Percentiles rank a stretch among this genome's conserved stretches.
Conservation (phyloP, 768 basidiomycete species). For the Pleurotus pulmonarius region DNA sequence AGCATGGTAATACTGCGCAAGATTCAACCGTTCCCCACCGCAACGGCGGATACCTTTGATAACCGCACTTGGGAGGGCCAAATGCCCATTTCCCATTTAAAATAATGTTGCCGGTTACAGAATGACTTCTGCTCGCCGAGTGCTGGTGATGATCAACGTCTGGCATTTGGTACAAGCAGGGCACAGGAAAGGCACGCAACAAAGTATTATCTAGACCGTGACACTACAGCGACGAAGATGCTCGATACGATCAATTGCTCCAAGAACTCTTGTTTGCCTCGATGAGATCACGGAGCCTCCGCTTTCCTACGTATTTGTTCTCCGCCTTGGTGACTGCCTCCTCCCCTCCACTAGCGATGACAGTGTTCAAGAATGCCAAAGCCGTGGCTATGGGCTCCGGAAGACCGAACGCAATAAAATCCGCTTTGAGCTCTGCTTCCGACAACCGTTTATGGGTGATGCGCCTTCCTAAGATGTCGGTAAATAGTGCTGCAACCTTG, state of each 20-base stretch:
- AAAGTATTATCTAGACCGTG: too few relatives aligned
- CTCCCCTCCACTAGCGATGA: not conserved
- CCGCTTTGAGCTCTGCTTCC: not conserved
- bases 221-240: not conserved
- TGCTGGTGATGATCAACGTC: too few relatives aligned
- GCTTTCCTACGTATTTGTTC: not conserved
- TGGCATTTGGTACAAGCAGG: too few relatives aligned
- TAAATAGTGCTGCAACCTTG: slow-evolving; percentile 25
- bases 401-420: not conserved
- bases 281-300: not conserved
- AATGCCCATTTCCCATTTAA: too few relatives aligned
- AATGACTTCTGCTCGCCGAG: too few relatives aligned
- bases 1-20: too few relatives aligned
- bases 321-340: not conserved
- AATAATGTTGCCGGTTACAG: too few relatives aligned
- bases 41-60: too few relatives aligned
- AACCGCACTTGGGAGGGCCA: too few relatives aligned
- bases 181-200: too few relatives aligned
- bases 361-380: not conserved
- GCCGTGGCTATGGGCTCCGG: not conserved
- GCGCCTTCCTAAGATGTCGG: slow-evolving; percentile 20
- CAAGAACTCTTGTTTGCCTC: not conserved
- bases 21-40: too few relatives aligned
- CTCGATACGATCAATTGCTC: not conserved
- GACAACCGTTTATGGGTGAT: slow-evolving; percentile 23